Evolutionary conservation across 2,329 filamentous ascomycete species (phyloP), one percentile per base, ranked within the genome.

Genomic region (Colletotrichum sp.): DNA sequence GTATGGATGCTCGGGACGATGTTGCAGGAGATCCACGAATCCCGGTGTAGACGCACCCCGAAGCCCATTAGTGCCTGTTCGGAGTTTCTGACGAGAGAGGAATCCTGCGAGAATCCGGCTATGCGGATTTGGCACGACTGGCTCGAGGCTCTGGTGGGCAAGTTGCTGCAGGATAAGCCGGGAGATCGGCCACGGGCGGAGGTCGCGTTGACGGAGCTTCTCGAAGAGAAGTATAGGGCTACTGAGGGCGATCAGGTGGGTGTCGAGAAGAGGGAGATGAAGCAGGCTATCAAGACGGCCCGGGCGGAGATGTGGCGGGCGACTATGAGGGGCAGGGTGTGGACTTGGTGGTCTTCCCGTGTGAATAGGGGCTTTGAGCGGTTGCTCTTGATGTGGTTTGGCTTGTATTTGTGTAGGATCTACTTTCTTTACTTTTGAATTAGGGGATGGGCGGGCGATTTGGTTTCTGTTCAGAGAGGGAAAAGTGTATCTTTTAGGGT

Each of bases 401-500:
- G 43, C 13, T 3, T 52, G n/a, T 52, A 52, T 52, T 52, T 52
- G n/a, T 52, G n/a, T 25, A 52, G 43, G 43, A 52, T 52, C 10
- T 22, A n/a, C 43, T 52, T 22, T 52, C 43, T 52, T 52, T 52
- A 52, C n/a, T 22, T 52, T 52, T 22, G 43, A 43, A 1, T n/a
- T 6, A 9, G 15, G 34, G 36, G 36, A 9, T 18, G 16, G 4
- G 16, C 16, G 8, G 36, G 36, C 16, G 9, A 18, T 39, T 39
- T 18, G 36, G 16, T 39, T 39, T 9, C 16, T 39, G 5, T 8
- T 9, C 6, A n/a, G 18, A 2, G 12, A 48, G 39, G 39, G 0
- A 48, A 48, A 48, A 8, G 0, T 1, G 9, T 22, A 9, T n/a
- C n/a, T n/a, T 0, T 48, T 2, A 1, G 1, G 39, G 3, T 48